Percentiles rank a stretch among this genome's conserved stretches.
phyloP scores from a whole-genome alignment of 2,329 filamentous ascomycete genomes.

The Dothistroma pini region DNA sequence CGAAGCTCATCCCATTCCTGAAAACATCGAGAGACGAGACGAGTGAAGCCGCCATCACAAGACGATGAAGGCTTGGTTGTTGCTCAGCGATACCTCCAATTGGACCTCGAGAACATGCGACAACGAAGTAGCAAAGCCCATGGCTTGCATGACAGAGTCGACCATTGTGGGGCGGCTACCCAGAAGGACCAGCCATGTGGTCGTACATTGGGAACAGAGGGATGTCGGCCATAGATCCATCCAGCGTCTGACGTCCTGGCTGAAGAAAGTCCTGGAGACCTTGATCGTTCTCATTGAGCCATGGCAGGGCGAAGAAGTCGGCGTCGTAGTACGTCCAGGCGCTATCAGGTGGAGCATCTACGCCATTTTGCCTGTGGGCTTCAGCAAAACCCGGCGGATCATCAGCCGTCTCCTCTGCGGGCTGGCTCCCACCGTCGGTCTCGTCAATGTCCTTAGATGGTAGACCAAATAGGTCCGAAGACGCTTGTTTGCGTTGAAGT shows the following conservation, averaged over 20 bases:
- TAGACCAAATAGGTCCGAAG: slow-evolving; percentile 30
- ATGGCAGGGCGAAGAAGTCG: slow-evolving; percentile 29
- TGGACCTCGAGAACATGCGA: no score
- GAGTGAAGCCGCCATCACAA: slow-evolving; percentile 20
- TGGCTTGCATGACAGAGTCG: no score
- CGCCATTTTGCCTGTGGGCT: background rate
- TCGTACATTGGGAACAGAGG: slow-evolving; percentile 30
- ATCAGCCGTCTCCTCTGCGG: background rate
- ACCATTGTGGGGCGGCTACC: background rate
- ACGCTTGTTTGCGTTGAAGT: slow-evolving; percentile 26
- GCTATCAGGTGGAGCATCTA: background rate
- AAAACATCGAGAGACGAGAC: slow-evolving; percentile 52
- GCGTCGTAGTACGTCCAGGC: slow-evolving; percentile 27
- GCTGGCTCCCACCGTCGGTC: background rate
- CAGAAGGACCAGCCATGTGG: slow-evolving; percentile 15
- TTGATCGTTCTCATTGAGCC: slow-evolving; percentile 27
- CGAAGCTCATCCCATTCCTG: slow-evolving; percentile 52
- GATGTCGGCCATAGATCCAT: slow-evolving; percentile 24
- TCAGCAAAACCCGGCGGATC: background rate
- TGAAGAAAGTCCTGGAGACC: slow-evolving; percentile 30
- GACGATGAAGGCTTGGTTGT: background rate
- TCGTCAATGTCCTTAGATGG: slow-evolving; percentile 5
- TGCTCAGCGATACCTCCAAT: background rate
- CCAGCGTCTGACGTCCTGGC: slow-evolving; percentile 24
- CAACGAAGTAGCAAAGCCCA: no score